These are phyloP conservation scores for Phytophthora megakarya DNA, from an alignment of 352 stramenopile genomes.

Conservation along the genomic window DNA sequence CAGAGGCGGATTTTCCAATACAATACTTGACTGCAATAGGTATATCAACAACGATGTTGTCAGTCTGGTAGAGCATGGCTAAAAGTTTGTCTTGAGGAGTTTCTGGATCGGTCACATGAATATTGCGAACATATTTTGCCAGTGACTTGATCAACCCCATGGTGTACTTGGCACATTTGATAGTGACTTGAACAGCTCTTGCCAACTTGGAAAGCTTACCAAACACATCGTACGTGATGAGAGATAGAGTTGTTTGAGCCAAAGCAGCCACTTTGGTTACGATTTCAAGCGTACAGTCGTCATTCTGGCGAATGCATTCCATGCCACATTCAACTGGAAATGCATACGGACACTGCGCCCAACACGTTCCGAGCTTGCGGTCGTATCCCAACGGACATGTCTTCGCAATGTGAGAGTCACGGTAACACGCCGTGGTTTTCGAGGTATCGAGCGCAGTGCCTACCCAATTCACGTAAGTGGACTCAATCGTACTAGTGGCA, in stretches of 20 bases:
- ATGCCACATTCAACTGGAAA: slow-evolving; percentile 45
- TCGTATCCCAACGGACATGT: slow-evolving; percentile 28
- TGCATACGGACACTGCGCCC: slow-evolving; percentile 41
- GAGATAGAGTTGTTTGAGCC: slow-evolving; percentile 17
- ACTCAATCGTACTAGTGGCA: slow-evolving; percentile 31
- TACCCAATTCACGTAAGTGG: slow-evolving; percentile 36
- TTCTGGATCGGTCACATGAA: slow-evolving; percentile 30
- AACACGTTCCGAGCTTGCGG: slow-evolving; percentile 31
- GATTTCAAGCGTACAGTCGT: slow-evolving; percentile 34
- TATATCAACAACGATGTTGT: slow-evolving; percentile 45
- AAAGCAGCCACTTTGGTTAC: slow-evolving; percentile 18
- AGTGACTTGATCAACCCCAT: slow-evolving; percentile 35
- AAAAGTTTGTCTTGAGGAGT: slow-evolving; percentile 41
- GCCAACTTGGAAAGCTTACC: slow-evolving; percentile 20
- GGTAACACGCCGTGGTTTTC: slow-evolving; percentile 36
- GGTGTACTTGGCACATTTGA: slow-evolving; percentile 35
- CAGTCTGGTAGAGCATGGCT: slow-evolving; percentile 40
- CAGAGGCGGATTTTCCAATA: slow-evolving; percentile 27
- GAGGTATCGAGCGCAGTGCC: slow-evolving; percentile 27
- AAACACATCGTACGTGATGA: slow-evolving; percentile 23
- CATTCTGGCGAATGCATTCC: slow-evolving; percentile 48
- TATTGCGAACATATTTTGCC: slow-evolving; percentile 31
- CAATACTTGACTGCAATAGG: slow-evolving; percentile 43
- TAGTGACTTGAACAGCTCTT: slow-evolving; percentile 13
- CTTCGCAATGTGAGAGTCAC: slow-evolving; percentile 36